A percentile compares a stretch with the other conserved stretches of the same genome.
Evolutionary conservation across 129 eudicot genomes (phyloP).

Genomic region (Ambrosia trifida): DNA sequence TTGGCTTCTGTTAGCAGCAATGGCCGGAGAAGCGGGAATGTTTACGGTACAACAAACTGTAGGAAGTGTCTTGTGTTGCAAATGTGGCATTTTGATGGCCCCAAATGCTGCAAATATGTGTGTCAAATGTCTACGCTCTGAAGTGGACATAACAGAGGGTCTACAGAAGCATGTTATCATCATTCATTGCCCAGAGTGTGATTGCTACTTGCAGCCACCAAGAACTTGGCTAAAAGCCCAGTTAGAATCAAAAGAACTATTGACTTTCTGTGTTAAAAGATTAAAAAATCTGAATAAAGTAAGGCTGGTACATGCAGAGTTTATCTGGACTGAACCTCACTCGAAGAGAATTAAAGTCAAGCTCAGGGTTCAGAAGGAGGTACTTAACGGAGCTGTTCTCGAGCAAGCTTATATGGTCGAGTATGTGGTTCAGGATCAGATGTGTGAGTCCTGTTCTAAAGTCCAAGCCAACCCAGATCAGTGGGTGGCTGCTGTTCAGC

Average conservation of each 20-base stretch:
- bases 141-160: slow-evolving; percentile 25
- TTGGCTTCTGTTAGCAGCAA: slow-evolving; percentile 12
- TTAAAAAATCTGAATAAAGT: slow-evolving; percentile 21
- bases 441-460: slow-evolving; percentile 15
- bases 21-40: slow-evolving; percentile 23
- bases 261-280: slow-evolving; percentile 14
- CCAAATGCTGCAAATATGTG: slow-evolving; percentile 25
- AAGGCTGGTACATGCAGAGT: slow-evolving; percentile 9
- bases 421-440: slow-evolving; percentile 19
- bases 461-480: slow-evolving; percentile 22
- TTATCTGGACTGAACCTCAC: slow-evolving; percentile 21
- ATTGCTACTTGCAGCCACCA: slow-evolving; percentile 22
- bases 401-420: slow-evolving; percentile 22
- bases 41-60: slow-evolving; percentile 23
- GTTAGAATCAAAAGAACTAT: slow-evolving; percentile 18
- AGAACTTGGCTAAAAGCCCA: slow-evolving; percentile 21
- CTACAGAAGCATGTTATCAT: slow-evolving; percentile 19
- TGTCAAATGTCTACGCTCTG: slow-evolving; percentile 23
- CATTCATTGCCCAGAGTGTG: slow-evolving; percentile 19
- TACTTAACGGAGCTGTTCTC: slow-evolving; percentile 8
- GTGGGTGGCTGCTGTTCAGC: slow-evolving; percentile 21
- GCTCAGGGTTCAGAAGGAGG: slow-evolving; percentile 20
- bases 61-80: slow-evolving; percentile 22
- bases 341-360: slow-evolving; percentile 19
- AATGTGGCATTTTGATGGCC: slow-evolving; percentile 21